phyloP scores from a whole-genome alignment of 2,329 filamentous ascomycete genomes.

The Intubia oerlemansii region DNA sequence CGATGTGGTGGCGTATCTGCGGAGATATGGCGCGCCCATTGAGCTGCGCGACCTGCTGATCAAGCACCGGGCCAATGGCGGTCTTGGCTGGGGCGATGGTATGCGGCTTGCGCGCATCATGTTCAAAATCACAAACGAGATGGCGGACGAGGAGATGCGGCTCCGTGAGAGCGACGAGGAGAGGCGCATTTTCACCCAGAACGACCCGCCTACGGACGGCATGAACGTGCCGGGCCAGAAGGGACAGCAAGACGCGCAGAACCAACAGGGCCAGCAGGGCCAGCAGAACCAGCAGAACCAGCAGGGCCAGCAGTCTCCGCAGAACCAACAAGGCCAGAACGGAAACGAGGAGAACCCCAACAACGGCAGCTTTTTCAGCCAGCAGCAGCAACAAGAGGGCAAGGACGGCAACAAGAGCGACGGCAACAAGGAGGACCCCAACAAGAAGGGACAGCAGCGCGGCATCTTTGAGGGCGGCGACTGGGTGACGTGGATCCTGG shows the following conservation, averaged over 20 bases:
- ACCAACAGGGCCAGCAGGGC: too few relatives aligned
- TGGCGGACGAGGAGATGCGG: constrained; percentile 9
- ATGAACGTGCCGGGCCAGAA: too few relatives aligned
- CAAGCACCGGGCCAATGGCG: constrained; percentile 35
- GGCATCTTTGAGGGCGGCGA: constrained; percentile 17
- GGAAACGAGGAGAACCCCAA: constrained; percentile 8
- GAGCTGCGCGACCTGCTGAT: constrained; percentile 39
- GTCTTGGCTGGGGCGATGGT: constrained; percentile 21
- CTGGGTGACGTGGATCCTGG: constrained; percentile 27
- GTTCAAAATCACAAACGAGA: constrained; percentile 28
- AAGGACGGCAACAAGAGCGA: constrained; percentile 3
- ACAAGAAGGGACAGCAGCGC: constrained; percentile 14
- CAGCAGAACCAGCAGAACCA: neutral
- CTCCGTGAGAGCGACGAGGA: constrained; percentile 1
- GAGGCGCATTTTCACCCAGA: neutral
- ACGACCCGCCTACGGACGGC: neutral
- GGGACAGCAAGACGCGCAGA: too few relatives aligned
- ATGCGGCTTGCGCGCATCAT: constrained; percentile 38
- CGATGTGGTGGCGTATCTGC: constrained; percentile 38
- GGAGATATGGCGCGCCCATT: constrained; percentile 44
- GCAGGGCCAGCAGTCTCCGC: too few relatives aligned
- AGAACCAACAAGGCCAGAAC: constrained; percentile 5
- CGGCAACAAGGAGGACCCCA: constrained; percentile 5
- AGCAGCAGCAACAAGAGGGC: too few relatives aligned
- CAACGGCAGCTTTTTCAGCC: constrained; percentile 9